A percentile compares a stretch with the other conserved stretches of the same genome.
phyloP scores from a whole-genome alignment of 1,284 basidiomycete genomes.

The Chalciporus sp. region DNA sequence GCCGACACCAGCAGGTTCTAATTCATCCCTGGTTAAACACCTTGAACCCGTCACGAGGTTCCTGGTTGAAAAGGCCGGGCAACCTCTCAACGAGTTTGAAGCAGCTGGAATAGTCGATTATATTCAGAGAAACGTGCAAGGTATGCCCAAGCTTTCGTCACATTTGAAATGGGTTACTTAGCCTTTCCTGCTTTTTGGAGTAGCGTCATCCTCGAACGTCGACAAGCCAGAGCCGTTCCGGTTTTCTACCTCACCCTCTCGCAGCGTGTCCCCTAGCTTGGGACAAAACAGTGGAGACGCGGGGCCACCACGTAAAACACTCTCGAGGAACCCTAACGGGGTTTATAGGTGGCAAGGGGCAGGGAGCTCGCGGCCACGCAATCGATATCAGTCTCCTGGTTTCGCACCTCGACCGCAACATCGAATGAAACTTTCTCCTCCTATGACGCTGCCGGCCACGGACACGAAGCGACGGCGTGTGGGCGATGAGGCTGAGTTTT shows the following conservation, averaged over 20 bases:
- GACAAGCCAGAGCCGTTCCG: slow-evolving; percentile 56
- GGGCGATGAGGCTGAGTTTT: slow-evolving; percentile 43
- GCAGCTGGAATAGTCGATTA: slow-evolving; percentile 58
- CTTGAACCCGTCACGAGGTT: slow-evolving; percentile 49
- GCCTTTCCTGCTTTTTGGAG: slow-evolving; percentile 10
- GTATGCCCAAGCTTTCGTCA: slow-evolving; percentile 25
- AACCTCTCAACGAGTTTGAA: slow-evolving; percentile 50
- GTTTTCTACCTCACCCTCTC: slow-evolving; percentile 53
- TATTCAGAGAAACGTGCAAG: slow-evolving; percentile 45
- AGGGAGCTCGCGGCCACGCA: slow-evolving; percentile 64
- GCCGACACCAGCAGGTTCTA: slow-evolving; percentile 14
- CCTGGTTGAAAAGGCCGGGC: slow-evolving; percentile 45
- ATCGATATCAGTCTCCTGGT: slow-evolving; percentile 68
- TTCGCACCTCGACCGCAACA: slow-evolving; percentile 52
- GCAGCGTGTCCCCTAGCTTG: slow-evolving; percentile 42
- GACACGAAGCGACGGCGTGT: slow-evolving; percentile 66
- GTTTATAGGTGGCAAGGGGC: slow-evolving; percentile 67
- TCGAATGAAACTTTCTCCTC: slow-evolving; percentile 41
- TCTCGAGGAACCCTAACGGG: slow-evolving; percentile 73
- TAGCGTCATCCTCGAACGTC: slow-evolving; percentile 33
- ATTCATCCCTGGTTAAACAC: slow-evolving; percentile 39
- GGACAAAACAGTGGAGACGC: slow-evolving; percentile 15
- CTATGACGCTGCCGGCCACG: slow-evolving; percentile 40
- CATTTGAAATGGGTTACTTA: slow-evolving; percentile 12
- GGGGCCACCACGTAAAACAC: slow-evolving; percentile 47